phyloP scores from a whole-genome alignment of 2,329 filamentous ascomycete species.

The Botrytis medusae region DNA sequence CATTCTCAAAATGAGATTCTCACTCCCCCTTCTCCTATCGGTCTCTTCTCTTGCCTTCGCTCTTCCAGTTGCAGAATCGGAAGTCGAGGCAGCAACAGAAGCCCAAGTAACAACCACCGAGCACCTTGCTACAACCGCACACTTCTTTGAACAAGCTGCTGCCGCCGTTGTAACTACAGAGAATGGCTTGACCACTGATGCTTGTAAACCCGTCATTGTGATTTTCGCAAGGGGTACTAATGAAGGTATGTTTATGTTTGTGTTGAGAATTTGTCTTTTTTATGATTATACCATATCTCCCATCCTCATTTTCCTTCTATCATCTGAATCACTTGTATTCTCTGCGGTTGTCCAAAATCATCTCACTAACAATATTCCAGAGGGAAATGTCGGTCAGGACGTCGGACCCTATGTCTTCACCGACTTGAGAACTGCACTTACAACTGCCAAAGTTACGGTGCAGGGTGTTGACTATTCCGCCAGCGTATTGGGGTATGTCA shows the following conservation, averaged over 20 bases:
- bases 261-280: background rate
- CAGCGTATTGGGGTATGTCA: slow-evolving; percentile 34
- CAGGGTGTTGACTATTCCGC: slow-evolving; percentile 41
- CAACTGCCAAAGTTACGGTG: slow-evolving; percentile 29
- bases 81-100: background rate
- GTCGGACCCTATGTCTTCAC: slow-evolving; percentile 40
- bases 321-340: background rate
- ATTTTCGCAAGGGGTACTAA: slow-evolving; percentile 51
- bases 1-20: background rate
- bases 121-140: background rate
- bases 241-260: slow-evolving; percentile 36
- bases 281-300: background rate
- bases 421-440: slow-evolving; percentile 30
- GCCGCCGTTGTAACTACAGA: background rate
- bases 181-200: slow-evolving; percentile 12
- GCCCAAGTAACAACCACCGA: background rate
- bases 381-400: slow-evolving; percentile 46
- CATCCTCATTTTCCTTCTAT: background rate
- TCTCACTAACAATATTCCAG: slow-evolving; percentile 8
- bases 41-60: background rate
- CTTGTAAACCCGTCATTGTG: slow-evolving; percentile 31
- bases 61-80: background rate
- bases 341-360: background rate
- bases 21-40: slow-evolving; percentile 1
- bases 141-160: background rate